Conservation (phyloP, 2,329 filamentous ascomycete genomes). For the Alternaria sp. region DNA sequence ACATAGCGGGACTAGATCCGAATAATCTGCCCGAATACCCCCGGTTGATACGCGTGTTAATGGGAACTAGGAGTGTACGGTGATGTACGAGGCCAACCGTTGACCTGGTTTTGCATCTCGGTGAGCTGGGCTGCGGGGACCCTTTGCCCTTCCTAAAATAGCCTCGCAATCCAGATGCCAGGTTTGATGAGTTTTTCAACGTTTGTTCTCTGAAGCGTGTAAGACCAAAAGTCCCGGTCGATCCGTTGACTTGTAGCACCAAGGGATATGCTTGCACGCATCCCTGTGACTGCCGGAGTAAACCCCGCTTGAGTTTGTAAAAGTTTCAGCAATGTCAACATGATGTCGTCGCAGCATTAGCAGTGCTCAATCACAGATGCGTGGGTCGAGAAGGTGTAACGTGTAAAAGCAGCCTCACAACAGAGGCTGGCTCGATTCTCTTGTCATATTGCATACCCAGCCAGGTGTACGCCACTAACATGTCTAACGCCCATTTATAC, state of each 20-base stretch:
- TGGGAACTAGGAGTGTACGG: not conserved
- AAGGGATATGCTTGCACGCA: not conserved
- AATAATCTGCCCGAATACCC: not conserved
- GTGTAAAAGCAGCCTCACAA: not conserved
- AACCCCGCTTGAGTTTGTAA: not conserved
- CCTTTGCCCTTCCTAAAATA: not conserved
- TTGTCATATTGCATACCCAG: conserved; percentile 1
- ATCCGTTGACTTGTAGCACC: not conserved
- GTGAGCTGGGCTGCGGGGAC: not conserved
- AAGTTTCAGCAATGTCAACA: not conserved
- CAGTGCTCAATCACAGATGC: not conserved
- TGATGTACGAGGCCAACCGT: not conserved
- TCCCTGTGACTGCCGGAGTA: not conserved
- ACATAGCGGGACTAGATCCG: not conserved
- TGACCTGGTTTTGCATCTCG: not conserved
- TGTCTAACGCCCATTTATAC: conserved; percentile 11
- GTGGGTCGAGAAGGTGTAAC: not conserved
- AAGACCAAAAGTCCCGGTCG: not conserved
- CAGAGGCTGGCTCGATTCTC: conserved; percentile 6
- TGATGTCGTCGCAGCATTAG: not conserved
- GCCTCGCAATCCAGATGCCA: not conserved
- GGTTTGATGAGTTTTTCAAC: not conserved
- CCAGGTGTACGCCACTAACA: conserved; percentile 4
- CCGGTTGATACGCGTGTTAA: not conserved
- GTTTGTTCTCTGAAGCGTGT: not conserved